Conservation (phyloP, 2,329 filamentous ascomycete genomes). For the Domatiomyces globalis region DNA sequence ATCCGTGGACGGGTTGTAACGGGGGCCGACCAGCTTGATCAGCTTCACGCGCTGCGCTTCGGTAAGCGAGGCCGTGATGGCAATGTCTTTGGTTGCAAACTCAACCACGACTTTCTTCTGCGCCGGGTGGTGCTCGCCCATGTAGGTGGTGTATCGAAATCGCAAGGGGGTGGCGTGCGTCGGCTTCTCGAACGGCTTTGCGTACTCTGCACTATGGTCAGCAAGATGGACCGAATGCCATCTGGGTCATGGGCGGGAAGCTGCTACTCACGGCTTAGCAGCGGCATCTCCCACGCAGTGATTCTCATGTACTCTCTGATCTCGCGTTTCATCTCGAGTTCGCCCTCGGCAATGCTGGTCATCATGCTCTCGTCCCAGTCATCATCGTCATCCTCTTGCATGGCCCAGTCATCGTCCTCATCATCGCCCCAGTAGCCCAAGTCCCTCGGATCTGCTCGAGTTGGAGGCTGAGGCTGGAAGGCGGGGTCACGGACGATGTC, state of each 20-base stretch:
- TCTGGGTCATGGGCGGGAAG: background rate
- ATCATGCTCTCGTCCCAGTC: constrained; percentile 64
- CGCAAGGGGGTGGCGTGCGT: constrained; percentile 54
- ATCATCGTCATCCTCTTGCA: constrained; percentile 40
- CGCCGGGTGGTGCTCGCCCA: constrained; percentile 85
- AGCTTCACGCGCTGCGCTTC: constrained; percentile 61
- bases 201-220: constrained; percentile 47
- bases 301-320: constrained; percentile 76
- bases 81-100: constrained; percentile 61
- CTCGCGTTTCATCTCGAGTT: constrained; percentile 79
- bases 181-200: constrained; percentile 66
- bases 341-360: constrained; percentile 64
- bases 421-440: constrained; percentile 32
- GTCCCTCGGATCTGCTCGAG: constrained; percentile 6
- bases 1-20: constrained; percentile 75
- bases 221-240: constrained; percentile 3
- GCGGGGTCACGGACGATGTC: background rate
- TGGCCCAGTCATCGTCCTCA: constrained; percentile 30
- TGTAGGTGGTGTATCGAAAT: constrained; percentile 93
- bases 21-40: constrained; percentile 68
- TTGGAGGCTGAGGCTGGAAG: background rate
- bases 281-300: constrained; percentile 88
- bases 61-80: constrained; percentile 38
- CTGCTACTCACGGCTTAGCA: constrained; percentile 59
- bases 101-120: constrained; percentile 89